A percentile compares a stretch with the other conserved stretches of the same genome.
These are phyloP conservation scores for Fraxinus angustifolia DNA, from an alignment of 305 asterid species.

Conservation along the genomic window DNA sequence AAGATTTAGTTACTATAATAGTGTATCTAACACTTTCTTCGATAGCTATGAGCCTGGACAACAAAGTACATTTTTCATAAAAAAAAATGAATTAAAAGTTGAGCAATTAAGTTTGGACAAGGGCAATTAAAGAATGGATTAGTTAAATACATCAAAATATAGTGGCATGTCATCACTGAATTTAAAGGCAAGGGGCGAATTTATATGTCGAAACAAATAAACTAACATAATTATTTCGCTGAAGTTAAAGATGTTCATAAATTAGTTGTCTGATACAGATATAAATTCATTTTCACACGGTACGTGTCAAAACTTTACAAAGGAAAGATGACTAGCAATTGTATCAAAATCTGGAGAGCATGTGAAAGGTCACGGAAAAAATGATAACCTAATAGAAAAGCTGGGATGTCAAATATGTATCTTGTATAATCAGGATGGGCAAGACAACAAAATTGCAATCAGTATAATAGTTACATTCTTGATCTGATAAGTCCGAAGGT, in stretches of 20 bases:
- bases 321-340: slow-evolving; percentile 8
- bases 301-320: background rate
- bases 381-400: background rate
- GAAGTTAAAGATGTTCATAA: background rate
- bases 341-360: background rate
- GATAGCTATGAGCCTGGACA: background rate
- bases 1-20: background rate
- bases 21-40: background rate
- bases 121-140: background rate
- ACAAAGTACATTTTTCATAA: background rate
- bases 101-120: background rate
- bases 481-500: slow-evolving; percentile 10
- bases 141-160: background rate
- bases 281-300: slow-evolving; percentile 2
- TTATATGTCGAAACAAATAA: background rate
- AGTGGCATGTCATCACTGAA: slow-evolving; percentile 2
- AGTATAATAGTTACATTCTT: background rate
- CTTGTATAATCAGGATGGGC: background rate
- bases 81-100: background rate
- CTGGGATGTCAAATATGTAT: background rate
- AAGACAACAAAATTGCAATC: slow-evolving; percentile 8
- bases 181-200: background rate
- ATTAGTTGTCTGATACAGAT: background rate
- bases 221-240: background rate
- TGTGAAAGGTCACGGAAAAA: background rate